Evolutionary conservation across 2,329 filamentous ascomycete species (phyloP).

Genomic region (Ophiostoma sp.): DNA sequence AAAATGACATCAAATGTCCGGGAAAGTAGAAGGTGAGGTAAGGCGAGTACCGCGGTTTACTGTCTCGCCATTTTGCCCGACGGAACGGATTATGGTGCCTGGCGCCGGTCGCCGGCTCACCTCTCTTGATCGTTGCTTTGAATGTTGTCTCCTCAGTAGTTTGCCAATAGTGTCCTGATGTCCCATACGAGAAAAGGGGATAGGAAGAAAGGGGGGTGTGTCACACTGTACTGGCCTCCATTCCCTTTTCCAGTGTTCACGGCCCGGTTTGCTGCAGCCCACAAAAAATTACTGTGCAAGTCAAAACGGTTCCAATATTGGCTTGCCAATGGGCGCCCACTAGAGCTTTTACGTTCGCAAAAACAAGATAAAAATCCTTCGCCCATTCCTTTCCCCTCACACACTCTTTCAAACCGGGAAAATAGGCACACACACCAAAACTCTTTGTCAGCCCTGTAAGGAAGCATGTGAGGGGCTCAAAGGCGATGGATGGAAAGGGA

Average conservation of each 20-base stretch:
- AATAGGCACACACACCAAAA: background rate
- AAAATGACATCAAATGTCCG: background rate
- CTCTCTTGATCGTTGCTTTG: background rate
- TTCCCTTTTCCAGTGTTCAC: background rate
- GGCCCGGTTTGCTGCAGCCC: conserved; percentile 4
- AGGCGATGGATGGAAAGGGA: background rate
- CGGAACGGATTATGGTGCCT: background rate
- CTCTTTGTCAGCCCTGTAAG: conserved; percentile 14
- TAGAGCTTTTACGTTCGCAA: background rate
- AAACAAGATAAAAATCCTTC: background rate
- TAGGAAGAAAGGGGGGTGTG: background rate
- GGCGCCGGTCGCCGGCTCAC: background rate
- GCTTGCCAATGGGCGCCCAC: background rate
- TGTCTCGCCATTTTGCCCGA: background rate
- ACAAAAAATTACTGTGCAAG: background rate
- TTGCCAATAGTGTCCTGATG: background rate
- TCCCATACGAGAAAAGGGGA: background rate
- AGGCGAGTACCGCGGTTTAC: background rate
- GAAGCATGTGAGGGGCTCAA: background rate
- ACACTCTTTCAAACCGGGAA: background rate
- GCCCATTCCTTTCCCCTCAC: background rate
- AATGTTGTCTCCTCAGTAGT: background rate
- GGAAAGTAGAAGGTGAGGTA: background rate
- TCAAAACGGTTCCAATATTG: background rate
- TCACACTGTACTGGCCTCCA: background rate